These are phyloP conservation scores for Dendrobium nobile DNA, from an alignment of 106 monocot genomes.

Conservation along the genomic window DNA sequence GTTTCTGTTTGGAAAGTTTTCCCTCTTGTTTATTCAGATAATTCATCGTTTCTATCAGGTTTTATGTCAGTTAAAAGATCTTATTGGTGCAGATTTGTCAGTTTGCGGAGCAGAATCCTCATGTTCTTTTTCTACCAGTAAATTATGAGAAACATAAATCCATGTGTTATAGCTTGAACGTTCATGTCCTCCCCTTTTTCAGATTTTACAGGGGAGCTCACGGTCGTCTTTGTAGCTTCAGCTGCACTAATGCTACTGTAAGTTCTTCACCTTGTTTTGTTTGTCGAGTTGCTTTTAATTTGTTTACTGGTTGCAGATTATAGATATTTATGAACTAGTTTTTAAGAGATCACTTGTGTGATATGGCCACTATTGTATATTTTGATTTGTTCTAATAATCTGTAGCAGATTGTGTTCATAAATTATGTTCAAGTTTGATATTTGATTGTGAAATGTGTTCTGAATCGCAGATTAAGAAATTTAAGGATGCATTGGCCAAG, in stretches of 20 bases:
- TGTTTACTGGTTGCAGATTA: background rate
- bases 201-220: constrained; percentile 92
- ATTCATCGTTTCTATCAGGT: background rate
- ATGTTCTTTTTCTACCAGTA: constrained; percentile 73
- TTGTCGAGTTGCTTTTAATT: background rate
- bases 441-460: background rate
- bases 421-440: background rate
- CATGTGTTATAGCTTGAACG: constrained; percentile 85
- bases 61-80: background rate
- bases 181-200: constrained; percentile 96
- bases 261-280: constrained; percentile 14
- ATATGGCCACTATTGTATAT: background rate
- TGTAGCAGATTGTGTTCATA: background rate
- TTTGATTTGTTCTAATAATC: background rate
- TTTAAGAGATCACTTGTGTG: background rate
- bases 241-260: constrained; percentile 94
- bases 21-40: background rate
- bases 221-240: constrained; percentile 89
- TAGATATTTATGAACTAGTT: background rate
- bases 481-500: constrained; percentile 84
- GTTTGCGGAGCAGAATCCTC: constrained; percentile 75
- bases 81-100: constrained; percentile 63
- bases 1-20: too few relatives aligned
- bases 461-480: constrained; percentile 80
- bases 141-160: constrained; percentile 90